A percentile compares a stretch with the other conserved stretches of the same genome.
These are phyloP conservation scores for Nicotiana noctiflora DNA, from an alignment of 257 asterid species.

Conservation along the genomic window DNA sequence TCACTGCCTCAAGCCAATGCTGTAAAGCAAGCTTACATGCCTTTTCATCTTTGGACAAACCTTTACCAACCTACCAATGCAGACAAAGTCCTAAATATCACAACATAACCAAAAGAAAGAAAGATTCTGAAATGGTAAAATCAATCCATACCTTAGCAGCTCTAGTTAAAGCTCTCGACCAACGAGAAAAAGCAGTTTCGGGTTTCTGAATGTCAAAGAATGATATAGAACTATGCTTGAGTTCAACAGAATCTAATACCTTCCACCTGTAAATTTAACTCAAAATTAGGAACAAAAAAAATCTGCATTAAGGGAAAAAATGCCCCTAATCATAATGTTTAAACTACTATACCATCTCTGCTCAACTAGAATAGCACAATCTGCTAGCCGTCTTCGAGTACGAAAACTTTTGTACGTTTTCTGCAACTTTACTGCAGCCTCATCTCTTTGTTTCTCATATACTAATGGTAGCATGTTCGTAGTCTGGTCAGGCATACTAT, in stretches of 20 bases:
- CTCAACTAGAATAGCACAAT: slow-evolving; percentile 81
- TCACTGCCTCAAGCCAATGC: slow-evolving; percentile 95
- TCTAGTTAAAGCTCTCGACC: slow-evolving; percentile 35
- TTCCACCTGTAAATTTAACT: slow-evolving; percentile 62
- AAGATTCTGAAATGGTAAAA: neutral
- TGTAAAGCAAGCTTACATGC: slow-evolving; percentile 84
- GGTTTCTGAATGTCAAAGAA: slow-evolving; percentile 31
- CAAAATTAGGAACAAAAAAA: neutral
- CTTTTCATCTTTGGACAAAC: slow-evolving; percentile 62
- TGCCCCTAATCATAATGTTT: neutral
- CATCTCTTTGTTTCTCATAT: slow-evolving; percentile 24
- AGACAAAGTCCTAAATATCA: neutral
- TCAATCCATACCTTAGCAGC: slow-evolving; percentile 26
- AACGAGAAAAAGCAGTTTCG: slow-evolving; percentile 31
- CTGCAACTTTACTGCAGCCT: slow-evolving; percentile 68
- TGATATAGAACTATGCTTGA: slow-evolving; percentile 40
- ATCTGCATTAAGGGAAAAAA: neutral
- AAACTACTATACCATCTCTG: slow-evolving; percentile 57
- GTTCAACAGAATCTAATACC: slow-evolving; percentile 74
- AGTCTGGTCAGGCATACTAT: neutral
- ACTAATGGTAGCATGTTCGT: neutral
- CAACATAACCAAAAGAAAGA: neutral
- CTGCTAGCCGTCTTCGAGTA: slow-evolving; percentile 74
- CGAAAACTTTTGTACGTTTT: slow-evolving; percentile 82
- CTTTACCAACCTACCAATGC: slow-evolving; percentile 63